These are phyloP conservation scores for Gloeostereum incarnatum DNA, from an alignment of 768 basidiomycete species.

Conservation along the genomic window DNA sequence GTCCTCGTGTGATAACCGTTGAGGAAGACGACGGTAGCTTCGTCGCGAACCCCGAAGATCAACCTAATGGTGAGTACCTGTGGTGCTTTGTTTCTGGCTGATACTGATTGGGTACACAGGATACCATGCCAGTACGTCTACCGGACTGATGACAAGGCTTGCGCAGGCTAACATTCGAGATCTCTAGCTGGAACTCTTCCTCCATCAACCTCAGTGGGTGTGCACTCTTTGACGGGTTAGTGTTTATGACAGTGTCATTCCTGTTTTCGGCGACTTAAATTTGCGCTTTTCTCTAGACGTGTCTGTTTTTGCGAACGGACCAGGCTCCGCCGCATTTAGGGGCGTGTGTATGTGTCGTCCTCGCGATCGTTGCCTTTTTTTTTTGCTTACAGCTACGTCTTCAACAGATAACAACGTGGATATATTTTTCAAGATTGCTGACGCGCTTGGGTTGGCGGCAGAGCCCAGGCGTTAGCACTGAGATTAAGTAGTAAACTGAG, in stretches of 20 bases:
- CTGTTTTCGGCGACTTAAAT: not conserved
- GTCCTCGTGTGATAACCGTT: slow-evolving; percentile 29
- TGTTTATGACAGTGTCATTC: not conserved
- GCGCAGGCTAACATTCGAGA: too few species aligned
- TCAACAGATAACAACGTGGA: slow-evolving; percentile 32
- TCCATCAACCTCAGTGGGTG: slow-evolving; percentile 26
- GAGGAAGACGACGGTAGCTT: slow-evolving; percentile 13
- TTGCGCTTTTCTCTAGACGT: slow-evolving; percentile 19
- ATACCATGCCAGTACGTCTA: too few species aligned
- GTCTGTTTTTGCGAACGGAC: slow-evolving; percentile 34
- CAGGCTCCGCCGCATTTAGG: slow-evolving; percentile 29
- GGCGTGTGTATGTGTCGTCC: slow-evolving; percentile 27
- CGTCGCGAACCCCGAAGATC: slow-evolving; percentile 24
- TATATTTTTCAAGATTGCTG: slow-evolving; percentile 31
- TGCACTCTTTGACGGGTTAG: slow-evolving; percentile 20
- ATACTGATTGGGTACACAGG: too few species aligned
- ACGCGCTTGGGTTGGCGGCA: slow-evolving; percentile 22
- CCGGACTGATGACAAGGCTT: too few species aligned
- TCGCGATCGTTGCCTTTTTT: not conserved
- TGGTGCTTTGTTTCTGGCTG: too few species aligned
- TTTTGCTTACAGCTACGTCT: slow-evolving; percentile 1
- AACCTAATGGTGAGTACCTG: slow-evolving; percentile 20
- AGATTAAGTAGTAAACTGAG: too few species aligned
- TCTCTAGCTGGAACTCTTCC: slow-evolving; percentile 27
- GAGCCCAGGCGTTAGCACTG: too few species aligned